Conservation (phyloP, 805 yeast genomes). For the Saccharomycopsis selenospora region DNA sequence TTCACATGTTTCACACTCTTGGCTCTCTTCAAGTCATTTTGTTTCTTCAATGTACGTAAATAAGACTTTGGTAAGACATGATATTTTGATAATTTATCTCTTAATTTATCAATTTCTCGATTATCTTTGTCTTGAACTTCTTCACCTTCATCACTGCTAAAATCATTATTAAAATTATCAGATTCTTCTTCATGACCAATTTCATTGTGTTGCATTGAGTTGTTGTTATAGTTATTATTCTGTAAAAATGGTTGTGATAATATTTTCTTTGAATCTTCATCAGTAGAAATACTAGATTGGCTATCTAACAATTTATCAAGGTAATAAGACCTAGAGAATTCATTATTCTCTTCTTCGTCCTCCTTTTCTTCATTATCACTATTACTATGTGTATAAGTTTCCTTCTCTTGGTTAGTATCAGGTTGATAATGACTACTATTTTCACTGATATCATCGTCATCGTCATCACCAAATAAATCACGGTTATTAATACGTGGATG, state of each 20-base stretch:
- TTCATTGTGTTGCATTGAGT: no score
- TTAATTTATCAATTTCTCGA: not conserved
- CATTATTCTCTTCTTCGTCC: not conserved
- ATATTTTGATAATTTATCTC: slow-evolving; percentile 13
- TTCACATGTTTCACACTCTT: not conserved
- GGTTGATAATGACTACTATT: not conserved
- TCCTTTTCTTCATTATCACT: not conserved
- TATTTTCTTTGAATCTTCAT: not conserved
- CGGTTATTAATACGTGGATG: slow-evolving; percentile 11
- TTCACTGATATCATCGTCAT: not conserved
- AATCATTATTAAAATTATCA: not conserved
- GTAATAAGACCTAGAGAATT: not conserved
- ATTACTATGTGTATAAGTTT: not conserved
- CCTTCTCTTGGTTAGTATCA: not conserved
- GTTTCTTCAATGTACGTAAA: slow-evolving; percentile 5
- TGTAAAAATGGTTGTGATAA: not conserved
- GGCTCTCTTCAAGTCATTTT: not conserved
- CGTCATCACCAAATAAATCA: not conserved
- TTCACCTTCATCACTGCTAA: not conserved
- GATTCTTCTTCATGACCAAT: not conserved
- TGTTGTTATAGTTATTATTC: not conserved
- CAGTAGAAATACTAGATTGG: slow-evolving; percentile 4
- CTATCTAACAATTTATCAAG: slow-evolving; percentile 2
- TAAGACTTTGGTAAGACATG: slow-evolving; percentile 18
- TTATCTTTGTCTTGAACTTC: no score